phyloP scores from a whole-genome alignment of 2,329 filamentous ascomycete genomes.

The Neonectria hederae region DNA sequence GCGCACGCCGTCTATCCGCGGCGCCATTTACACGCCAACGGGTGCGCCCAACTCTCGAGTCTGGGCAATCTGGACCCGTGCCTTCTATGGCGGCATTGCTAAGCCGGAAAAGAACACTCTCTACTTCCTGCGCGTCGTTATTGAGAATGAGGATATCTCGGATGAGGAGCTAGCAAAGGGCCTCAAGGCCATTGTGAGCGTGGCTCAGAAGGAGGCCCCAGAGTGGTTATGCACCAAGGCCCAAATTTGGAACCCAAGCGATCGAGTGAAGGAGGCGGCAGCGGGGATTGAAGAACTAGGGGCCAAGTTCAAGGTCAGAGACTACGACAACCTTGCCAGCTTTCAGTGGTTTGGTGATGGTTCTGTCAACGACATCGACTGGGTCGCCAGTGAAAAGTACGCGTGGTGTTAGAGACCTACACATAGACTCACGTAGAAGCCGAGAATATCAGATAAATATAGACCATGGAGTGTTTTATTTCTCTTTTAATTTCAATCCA shows the following conservation, averaged over 20 bases:
- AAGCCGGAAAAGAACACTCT: slow-evolving; percentile 70
- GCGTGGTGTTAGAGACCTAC: slow-evolving; percentile 72
- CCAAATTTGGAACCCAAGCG: slow-evolving; percentile 84
- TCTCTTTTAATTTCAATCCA: slow-evolving; percentile 34
- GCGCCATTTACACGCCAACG: slow-evolving; percentile 69
- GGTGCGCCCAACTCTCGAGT: slow-evolving; percentile 63
- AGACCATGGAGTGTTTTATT: slow-evolving; percentile 30
- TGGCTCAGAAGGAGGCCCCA: slow-evolving; percentile 75
- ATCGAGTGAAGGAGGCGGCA: slow-evolving; percentile 59
- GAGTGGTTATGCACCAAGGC: slow-evolving; percentile 77
- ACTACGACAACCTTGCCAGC: slow-evolving; percentile 74
- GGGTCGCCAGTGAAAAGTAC: slow-evolving; percentile 81
- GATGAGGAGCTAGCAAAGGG: slow-evolving; percentile 59
- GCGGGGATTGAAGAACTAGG: slow-evolving; percentile 56
- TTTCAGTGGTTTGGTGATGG: slow-evolving; percentile 75
- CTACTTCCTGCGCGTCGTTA: slow-evolving; percentile 73
- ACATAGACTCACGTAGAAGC: background rate
- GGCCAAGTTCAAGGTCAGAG: slow-evolving; percentile 62
- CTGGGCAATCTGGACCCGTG: slow-evolving; percentile 78
- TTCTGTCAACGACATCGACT: slow-evolving; percentile 65
- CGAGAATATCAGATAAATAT: background rate
- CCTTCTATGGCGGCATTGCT: slow-evolving; percentile 67
- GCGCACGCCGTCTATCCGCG: slow-evolving; percentile 68
- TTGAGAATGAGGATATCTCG: slow-evolving; percentile 62
- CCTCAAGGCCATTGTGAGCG: slow-evolving; percentile 69